Evolutionary conservation across 2,329 filamentous ascomycete species (phyloP).

Genomic region (Ceratocystis colombiana): DNA sequence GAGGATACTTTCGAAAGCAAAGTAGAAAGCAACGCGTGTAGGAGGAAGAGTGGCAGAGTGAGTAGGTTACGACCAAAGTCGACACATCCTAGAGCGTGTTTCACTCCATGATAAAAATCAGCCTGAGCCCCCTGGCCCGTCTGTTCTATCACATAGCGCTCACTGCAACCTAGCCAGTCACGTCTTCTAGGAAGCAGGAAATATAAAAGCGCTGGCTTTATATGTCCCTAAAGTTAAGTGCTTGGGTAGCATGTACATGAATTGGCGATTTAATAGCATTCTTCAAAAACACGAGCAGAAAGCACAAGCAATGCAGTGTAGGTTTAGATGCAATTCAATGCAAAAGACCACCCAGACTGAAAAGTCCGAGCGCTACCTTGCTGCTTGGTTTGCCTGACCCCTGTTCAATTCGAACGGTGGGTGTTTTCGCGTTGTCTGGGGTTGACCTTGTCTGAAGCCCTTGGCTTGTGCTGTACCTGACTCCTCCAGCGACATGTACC

Average conservation of each 20-base stretch:
- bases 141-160: neutral
- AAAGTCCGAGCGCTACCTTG: slow-evolving; percentile 11
- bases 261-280: neutral
- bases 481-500: slow-evolving; percentile 2
- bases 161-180: neutral
- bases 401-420: slow-evolving; percentile 11
- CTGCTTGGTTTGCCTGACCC: neutral
- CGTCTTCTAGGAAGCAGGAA: neutral
- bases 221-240: too few species aligned
- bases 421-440: slow-evolving; percentile 18
- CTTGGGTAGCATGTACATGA: neutral
- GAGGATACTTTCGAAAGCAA: neutral
- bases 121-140: neutral
- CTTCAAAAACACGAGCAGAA: neutral
- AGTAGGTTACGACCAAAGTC: neutral
- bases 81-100: slow-evolving; percentile 19
- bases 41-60: neutral
- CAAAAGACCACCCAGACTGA: neutral
- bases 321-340: neutral
- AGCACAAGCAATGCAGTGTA: neutral
- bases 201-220: slow-evolving; percentile 1
- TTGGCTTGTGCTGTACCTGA: neutral
- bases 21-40: slow-evolving; percentile 3
- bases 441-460: slow-evolving; percentile 17
- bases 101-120: slow-evolving; percentile 12